Conservation (phyloP, 2,329 filamentous ascomycete genomes). For the Colletotrichum viniferum region DNA sequence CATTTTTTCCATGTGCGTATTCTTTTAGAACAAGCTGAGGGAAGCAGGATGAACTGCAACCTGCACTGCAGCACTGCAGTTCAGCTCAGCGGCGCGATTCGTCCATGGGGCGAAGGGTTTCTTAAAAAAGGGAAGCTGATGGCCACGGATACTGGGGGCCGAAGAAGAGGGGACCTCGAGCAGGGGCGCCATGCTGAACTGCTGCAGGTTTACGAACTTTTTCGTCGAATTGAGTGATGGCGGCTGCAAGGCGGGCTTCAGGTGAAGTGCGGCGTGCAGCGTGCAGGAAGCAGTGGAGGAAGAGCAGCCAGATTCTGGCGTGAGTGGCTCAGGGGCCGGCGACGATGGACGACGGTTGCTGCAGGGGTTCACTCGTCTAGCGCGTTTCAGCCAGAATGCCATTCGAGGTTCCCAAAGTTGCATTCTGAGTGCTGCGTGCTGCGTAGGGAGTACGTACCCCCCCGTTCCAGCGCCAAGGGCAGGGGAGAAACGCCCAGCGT, state of each 20-base stretch:
- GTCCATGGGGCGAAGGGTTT: neutral
- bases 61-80: neutral
- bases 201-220: neutral
- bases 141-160: neutral
- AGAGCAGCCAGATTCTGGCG: neutral
- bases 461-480: neutral
- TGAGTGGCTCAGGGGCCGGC: constrained; percentile 6
- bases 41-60: neutral
- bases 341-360: neutral
- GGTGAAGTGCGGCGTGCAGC: neutral
- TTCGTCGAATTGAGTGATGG: neutral
- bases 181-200: neutral
- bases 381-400: constrained; percentile 17
- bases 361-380: constrained; percentile 12
- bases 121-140: neutral
- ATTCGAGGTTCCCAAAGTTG: neutral
- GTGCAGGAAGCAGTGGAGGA: neutral
- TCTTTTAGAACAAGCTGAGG: neutral
- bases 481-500: neutral
- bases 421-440: neutral
- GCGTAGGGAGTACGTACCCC: neutral
- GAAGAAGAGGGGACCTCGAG: neutral
- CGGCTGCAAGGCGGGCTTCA: neutral
- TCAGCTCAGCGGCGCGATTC: neutral
- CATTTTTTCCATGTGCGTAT: neutral